phyloP scores from a whole-genome alignment of 2,329 filamentous ascomycete species.

The Aspergillus clavatus region DNA sequence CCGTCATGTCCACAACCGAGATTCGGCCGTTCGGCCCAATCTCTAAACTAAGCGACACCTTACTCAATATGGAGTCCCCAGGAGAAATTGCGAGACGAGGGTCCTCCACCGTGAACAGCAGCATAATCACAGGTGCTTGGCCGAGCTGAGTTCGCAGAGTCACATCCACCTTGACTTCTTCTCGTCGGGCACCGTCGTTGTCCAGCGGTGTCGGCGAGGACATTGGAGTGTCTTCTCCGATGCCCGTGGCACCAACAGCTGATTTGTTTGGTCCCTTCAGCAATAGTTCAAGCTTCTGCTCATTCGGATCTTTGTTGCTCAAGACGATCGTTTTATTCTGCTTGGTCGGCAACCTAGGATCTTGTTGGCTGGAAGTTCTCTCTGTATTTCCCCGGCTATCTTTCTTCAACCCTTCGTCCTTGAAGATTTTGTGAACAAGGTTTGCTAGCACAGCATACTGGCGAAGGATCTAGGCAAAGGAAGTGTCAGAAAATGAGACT shows the following conservation, averaged over 20 bases:
- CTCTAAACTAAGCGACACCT: slow-evolving; percentile 35
- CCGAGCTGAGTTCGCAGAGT: slow-evolving; percentile 37
- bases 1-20: slow-evolving; percentile 35
- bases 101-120: slow-evolving; percentile 30
- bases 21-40: slow-evolving; percentile 40
- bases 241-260: background rate
- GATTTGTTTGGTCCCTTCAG: slow-evolving; percentile 21
- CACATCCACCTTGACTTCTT: slow-evolving; percentile 35
- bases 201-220: slow-evolving; percentile 1
- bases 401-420: slow-evolving; percentile 10
- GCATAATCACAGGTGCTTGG: slow-evolving; percentile 35
- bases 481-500: background rate
- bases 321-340: slow-evolving; percentile 21
- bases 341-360: slow-evolving; percentile 10
- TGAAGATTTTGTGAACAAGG: slow-evolving; percentile 36
- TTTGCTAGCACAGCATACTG: slow-evolving; percentile 42
- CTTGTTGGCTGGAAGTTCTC: slow-evolving; percentile 1
- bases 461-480: slow-evolving; percentile 33
- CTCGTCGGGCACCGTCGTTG: slow-evolving; percentile 2
- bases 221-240: slow-evolving; percentile 6
- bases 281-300: slow-evolving; percentile 55
- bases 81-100: slow-evolving; percentile 5
- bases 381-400: slow-evolving; percentile 7
- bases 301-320: slow-evolving; percentile 40
- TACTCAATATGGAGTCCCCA: slow-evolving; percentile 14